These are phyloP conservation scores for Leishmania gerbilli DNA, from an alignment of 208 protist genomes.

Conservation along the genomic window DNA sequence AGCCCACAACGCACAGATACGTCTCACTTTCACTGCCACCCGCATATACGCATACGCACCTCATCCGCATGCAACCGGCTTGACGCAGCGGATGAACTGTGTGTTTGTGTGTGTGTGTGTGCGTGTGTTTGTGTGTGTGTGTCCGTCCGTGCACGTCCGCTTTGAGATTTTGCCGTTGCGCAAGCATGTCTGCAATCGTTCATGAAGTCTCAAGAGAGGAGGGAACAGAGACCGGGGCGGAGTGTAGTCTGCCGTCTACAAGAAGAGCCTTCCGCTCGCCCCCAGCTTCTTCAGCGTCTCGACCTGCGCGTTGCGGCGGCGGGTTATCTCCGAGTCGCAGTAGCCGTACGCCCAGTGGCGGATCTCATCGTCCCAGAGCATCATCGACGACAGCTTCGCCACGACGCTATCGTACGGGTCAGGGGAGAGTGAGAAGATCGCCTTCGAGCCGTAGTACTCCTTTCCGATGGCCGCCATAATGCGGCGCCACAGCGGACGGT, in stretches of 20 bases:
- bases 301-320: constrained; percentile 47
- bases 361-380: constrained; percentile 71
- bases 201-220: neutral
- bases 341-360: constrained; percentile 76
- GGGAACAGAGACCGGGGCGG: neutral
- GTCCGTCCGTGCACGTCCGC: neutral
- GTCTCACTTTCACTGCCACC: neutral
- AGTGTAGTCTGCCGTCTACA: constrained; percentile 13
- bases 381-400: constrained; percentile 87
- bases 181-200: neutral
- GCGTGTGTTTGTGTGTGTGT: neutral
- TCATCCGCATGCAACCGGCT: neutral
- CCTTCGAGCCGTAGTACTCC: constrained; percentile 80
- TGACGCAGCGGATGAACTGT: neutral
- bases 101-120: too few species aligned
- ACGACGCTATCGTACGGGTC: constrained; percentile 86
- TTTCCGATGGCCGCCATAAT: constrained; percentile 70
- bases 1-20: neutral
- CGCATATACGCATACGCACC: neutral
- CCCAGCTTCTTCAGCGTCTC: constrained; percentile 58
- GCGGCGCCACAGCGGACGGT: constrained; percentile 69
- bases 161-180: neutral
- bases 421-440: constrained; percentile 74
- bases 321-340: constrained; percentile 52
- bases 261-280: constrained; percentile 66